Conservation (phyloP, 345 rosid genomes). For the Cochlearia excelsa region DNA sequence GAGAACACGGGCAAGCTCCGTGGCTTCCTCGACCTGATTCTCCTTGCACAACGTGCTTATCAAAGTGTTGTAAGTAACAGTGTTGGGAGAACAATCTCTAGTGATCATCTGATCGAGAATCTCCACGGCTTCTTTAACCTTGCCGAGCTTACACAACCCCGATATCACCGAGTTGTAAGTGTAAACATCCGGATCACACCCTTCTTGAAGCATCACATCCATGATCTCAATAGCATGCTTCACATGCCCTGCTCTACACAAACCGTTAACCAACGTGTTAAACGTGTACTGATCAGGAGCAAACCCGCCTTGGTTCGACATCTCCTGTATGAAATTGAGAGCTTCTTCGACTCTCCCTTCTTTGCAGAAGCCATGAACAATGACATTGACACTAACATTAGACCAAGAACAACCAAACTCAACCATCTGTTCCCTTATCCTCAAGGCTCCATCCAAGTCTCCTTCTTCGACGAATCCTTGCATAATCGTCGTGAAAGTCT, state of each 20-base stretch:
- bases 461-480: slow-evolving; percentile 87
- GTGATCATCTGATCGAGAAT: slow-evolving; percentile 71
- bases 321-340: slow-evolving; percentile 58
- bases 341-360: slow-evolving; percentile 72
- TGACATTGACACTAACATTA: slow-evolving; percentile 70
- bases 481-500: slow-evolving; percentile 79
- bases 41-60: slow-evolving; percentile 79
- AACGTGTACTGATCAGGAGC: slow-evolving; percentile 73
- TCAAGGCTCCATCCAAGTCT: slow-evolving; percentile 67
- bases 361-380: slow-evolving; percentile 83
- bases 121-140: slow-evolving; percentile 75
- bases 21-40: slow-evolving; percentile 78
- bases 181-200: slow-evolving; percentile 76
- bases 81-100: slow-evolving; percentile 81
- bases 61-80: slow-evolving; percentile 84
- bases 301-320: slow-evolving; percentile 60
- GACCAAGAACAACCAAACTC: slow-evolving; percentile 50
- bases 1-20: slow-evolving; percentile 58
- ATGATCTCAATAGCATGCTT: slow-evolving; percentile 74
- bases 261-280: slow-evolving; percentile 76
- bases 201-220: slow-evolving; percentile 86
- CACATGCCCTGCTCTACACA: slow-evolving; percentile 75
- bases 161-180: slow-evolving; percentile 80
- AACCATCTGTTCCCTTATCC: slow-evolving; percentile 62
- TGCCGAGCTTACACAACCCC: slow-evolving; percentile 79